Conservation (phyloP, 1,139 yeast species). For the Schizosaccharomyces versatilis region DNA sequence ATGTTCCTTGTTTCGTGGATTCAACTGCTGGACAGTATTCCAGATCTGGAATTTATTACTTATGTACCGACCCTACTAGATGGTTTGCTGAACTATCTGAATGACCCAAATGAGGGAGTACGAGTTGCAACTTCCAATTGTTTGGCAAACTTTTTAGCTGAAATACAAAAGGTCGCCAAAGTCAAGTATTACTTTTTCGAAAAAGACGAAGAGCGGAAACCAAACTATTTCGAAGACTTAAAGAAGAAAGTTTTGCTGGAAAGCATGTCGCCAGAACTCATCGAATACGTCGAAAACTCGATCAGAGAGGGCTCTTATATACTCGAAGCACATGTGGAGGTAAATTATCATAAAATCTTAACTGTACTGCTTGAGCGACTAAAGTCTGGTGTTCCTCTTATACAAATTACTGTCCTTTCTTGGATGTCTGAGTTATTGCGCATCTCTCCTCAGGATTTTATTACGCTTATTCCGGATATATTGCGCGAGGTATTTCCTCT, state of each 20-base stretch:
- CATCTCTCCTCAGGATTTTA: slow-evolving; percentile 55
- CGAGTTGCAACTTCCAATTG: slow-evolving; percentile 65
- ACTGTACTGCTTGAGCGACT: slow-evolving; percentile 61
- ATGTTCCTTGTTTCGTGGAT: slow-evolving; percentile 87
- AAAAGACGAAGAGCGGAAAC: slow-evolving; percentile 3
- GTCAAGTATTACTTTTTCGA: slow-evolving; percentile 13
- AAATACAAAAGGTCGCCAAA: slow-evolving; percentile 41
- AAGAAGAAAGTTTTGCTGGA: slow-evolving; percentile 18
- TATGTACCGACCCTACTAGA: slow-evolving; percentile 78
- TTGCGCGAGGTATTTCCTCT: slow-evolving; percentile 35
- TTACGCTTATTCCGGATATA: slow-evolving; percentile 40
- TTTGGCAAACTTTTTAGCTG: slow-evolving; percentile 53
- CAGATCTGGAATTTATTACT: slow-evolving; percentile 69
- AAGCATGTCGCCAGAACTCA: slow-evolving; percentile 28
- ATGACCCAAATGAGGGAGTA: slow-evolving; percentile 72
- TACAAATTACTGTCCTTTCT: slow-evolving; percentile 54
- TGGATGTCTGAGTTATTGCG: slow-evolving; percentile 65
- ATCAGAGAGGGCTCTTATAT: slow-evolving; percentile 1
- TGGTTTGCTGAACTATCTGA: slow-evolving; percentile 59
- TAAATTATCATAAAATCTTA: slow-evolving; percentile 62
- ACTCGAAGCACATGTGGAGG: slow-evolving; percentile 42
- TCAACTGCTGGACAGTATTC: slow-evolving; percentile 71
- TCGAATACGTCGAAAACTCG: slow-evolving; percentile 14
- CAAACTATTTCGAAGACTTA: neutral
- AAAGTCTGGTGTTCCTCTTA: slow-evolving; percentile 50